These are phyloP conservation scores for Trichoderma cornu-damae DNA, from an alignment of 2,329 filamentous ascomycete genomes.

Conservation along the genomic window DNA sequence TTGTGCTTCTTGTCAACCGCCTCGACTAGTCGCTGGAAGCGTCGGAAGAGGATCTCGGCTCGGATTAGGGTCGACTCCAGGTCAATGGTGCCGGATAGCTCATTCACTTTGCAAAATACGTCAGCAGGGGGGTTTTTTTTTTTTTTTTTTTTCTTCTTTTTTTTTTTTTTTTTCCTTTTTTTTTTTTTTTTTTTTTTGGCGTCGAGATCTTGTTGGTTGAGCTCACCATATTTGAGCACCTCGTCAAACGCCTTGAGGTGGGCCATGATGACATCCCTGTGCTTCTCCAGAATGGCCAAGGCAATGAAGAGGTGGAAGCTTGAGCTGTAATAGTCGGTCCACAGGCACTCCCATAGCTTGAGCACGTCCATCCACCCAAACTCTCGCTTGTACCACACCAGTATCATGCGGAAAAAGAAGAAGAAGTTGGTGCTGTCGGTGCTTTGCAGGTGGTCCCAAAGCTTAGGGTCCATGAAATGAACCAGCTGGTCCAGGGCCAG, in stretches of 20 bases:
- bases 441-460: conserved; percentile 83
- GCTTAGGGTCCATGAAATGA: conserved; percentile 90
- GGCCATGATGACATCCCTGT: conserved; percentile 91
- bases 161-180: too few species aligned
- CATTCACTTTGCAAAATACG: conserved; percentile 67
- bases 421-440: conserved; percentile 98
- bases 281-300: conserved; percentile 89
- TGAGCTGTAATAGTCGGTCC: conserved; percentile 86
- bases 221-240: conserved; percentile 86
- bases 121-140: too few species aligned
- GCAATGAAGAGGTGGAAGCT: conserved; percentile 95
- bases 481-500: conserved; percentile 89
- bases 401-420: conserved; percentile 98
- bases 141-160: too few species aligned
- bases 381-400: conserved; percentile 98
- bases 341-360: conserved; percentile 84
- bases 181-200: too few species aligned
- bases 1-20: conserved; percentile 87
- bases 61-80: conserved; percentile 78
- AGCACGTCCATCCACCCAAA: conserved; percentile 86
- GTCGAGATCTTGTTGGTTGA: neutral
- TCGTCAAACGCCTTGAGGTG: conserved; percentile 95
- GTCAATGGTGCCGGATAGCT: conserved; percentile 89
- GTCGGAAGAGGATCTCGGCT: conserved; percentile 81
- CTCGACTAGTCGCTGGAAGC: conserved; percentile 84